Evolutionary conservation across 495 filamentous ascomycete species (phyloP).

Genomic region (Penicillium alfredii): DNA sequence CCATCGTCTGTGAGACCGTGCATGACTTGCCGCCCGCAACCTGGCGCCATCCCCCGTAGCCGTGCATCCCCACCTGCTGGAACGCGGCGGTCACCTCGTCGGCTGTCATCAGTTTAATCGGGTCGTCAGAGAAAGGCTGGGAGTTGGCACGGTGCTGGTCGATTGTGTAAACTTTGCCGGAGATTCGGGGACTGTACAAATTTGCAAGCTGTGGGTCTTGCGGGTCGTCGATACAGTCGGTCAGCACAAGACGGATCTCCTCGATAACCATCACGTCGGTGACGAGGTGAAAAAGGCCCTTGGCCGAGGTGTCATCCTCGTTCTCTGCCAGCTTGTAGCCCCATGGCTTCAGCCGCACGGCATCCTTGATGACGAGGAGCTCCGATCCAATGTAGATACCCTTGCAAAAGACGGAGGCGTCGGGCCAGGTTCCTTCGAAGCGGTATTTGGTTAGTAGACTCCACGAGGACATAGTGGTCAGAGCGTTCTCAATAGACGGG

Average conservation of each 20-base stretch:
- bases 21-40: conserved; percentile 31
- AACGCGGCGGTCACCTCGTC: conserved; percentile 32
- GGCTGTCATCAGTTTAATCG: conserved; percentile 22
- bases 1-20: conserved; percentile 43
- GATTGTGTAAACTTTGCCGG: conserved; percentile 46
- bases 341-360: conserved; percentile 43
- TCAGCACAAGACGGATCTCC: conserved; percentile 42
- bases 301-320: conserved; percentile 4
- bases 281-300: conserved; percentile 12
- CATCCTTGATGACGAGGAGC: conserved; percentile 46
- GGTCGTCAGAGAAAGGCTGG: conserved; percentile 16
- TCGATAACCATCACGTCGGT: conserved; percentile 50
- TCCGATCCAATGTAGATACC: conserved; percentile 55
- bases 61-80: conserved; percentile 35
- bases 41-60: conserved; percentile 45
- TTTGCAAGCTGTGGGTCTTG: conserved; percentile 37
- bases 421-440: conserved; percentile 50
- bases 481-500: conserved; percentile 49
- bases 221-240: conserved; percentile 40
- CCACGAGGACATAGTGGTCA: conserved; percentile 48
- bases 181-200: conserved; percentile 34
- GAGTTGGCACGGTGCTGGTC: conserved; percentile 23
- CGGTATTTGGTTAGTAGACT: conserved; percentile 45
- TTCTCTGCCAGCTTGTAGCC: conserved; percentile 8
- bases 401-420: conserved; percentile 42